Base-by-base conservation (phyloP, 345 rosid species). In the Salix koriyanagi region DNA sequence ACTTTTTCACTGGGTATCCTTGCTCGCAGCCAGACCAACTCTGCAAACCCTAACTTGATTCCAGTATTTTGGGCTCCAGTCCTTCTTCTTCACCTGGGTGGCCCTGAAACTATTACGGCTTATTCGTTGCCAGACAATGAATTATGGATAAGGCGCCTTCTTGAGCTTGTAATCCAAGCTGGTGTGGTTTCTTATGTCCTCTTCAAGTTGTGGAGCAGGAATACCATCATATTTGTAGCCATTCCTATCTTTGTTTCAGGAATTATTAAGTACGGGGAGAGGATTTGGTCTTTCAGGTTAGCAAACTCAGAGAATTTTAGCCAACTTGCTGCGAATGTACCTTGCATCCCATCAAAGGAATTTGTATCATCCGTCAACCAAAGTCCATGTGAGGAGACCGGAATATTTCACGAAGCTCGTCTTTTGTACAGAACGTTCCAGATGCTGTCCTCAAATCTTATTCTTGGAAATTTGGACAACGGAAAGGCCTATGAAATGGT, bases 221-320 rank as follows among this genome's bases (percentile, higher is more conserved):
- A 50, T 16, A 0, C 61, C 25, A 21, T 54, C 25, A 21, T 21
- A 9, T 19, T 21, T 7, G 61, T 54, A 54, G 61, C 26, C 26
- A 54, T 54, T 54, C 61, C 13, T 0, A n/a, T 54, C 61, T 54
- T 54, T 21, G 1, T 54, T 56, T 2, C 26, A 21, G 61, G 61
- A 54, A 54, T 54, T 2, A 54, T 54, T 3, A n/a, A 54, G 25
- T 56, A 8, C 8, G 25, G 61, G 2, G 25, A 54, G 8, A 54
- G 61, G 26, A 56, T 21, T 9, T 79, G 77, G 75, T 75, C 76
- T 5, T 76, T 88, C 34, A 32, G 85, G 69, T 50, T 70, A 42
- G 82, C 34, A 87, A 1, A 85, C 88, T 7, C 34, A 4, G 5
- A 32, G 34, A 32, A 32, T 32, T 32, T 32, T 32, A 32, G 5